Evolutionary conservation across 257 asterid genomes (phyloP).

Genomic region (Solanum lycopersicoides): DNA sequence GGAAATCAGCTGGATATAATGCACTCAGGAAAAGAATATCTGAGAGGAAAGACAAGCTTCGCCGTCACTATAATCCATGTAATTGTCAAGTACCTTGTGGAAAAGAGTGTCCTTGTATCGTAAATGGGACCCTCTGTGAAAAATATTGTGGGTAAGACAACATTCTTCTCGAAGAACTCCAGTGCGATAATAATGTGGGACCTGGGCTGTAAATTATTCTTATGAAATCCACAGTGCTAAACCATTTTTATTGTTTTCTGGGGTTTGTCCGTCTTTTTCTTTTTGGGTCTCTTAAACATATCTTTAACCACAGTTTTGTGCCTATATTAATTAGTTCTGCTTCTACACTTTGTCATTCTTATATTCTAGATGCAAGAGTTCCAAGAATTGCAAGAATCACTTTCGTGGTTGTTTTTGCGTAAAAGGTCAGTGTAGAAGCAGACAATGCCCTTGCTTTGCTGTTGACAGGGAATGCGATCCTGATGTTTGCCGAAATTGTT

Average conservation of each 20-base stretch:
- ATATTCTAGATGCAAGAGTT: constrained; percentile 37
- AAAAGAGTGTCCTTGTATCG: constrained; percentile 78
- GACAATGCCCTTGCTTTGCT: constrained; percentile 98
- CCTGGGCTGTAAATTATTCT: neutral
- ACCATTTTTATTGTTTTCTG: neutral
- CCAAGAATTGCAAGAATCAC: constrained; percentile 87
- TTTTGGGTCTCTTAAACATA: neutral
- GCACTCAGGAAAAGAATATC: constrained; percentile 79
- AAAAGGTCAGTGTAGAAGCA: constrained; percentile 98
- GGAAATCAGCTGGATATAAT: constrained; percentile 93
- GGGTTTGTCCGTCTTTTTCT: neutral
- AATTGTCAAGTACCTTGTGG: constrained; percentile 89
- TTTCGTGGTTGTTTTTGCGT: constrained; percentile 99
- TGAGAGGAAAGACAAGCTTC: constrained; percentile 87
- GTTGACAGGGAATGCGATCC: constrained; percentile 95
- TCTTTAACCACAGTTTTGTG: neutral
- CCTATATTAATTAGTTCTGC: neutral
- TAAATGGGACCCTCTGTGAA: constrained; percentile 88
- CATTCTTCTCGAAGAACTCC: neutral
- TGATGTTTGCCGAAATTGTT: constrained; percentile 96
- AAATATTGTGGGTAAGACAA: constrained; percentile 80
- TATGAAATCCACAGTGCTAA: neutral
- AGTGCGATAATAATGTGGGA: neutral
- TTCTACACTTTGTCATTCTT: constrained; percentile 2
- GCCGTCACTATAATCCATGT: constrained; percentile 91